Evolutionary conservation across 1,284 basidiomycete genomes (phyloP), one percentile per base, ranked within the genome.

Genomic region (Flammula alnicola): DNA sequence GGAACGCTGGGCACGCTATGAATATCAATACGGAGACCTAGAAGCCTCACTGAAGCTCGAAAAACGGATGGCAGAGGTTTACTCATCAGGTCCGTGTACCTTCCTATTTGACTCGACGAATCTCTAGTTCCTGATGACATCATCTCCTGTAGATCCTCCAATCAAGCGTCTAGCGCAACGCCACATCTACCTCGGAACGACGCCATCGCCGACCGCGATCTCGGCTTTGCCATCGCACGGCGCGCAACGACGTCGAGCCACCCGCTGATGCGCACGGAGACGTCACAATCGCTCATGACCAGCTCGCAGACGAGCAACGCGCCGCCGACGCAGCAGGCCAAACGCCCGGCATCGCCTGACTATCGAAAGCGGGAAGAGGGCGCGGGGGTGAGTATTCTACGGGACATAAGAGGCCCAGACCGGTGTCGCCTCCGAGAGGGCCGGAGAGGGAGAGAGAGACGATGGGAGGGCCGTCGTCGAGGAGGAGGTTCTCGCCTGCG

Each of bases 1-100:
- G 95, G 93, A 98, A 61, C 83, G 91, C 39, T 99, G 96, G 97
- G 87, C 93, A 3, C 80, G 88, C 51, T 97, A 97, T 72, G 95
- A 98, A 69, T 97, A 96, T 73, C 88, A 92, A 64, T 98, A 92
- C 65, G 94, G 94, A 17, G 94, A 97, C 69, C 76, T 95, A n/a
- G 84, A 91, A 38, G 89, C 91, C 2, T 86, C 93, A 7, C 85
- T 90, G 55, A 93, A 95, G 67, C 81, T 98, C 41, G 95, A 98
- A 67, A 83, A 86, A 54, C 83, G 96, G 4, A 88, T 98, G 62
- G 76, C 86, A 2, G 95, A 98, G 57, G 82, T 86, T 2, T 98
- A 95, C 70, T 88, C 94, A 0, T 82, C 83, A 46, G 91, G 92
- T 93, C 52, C 50, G 22, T 54, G 6, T 35, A 36, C 42, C 37